phyloP scores from a whole-genome alignment of 805 yeast genomes.

The Yamadazyma sp. region DNA sequence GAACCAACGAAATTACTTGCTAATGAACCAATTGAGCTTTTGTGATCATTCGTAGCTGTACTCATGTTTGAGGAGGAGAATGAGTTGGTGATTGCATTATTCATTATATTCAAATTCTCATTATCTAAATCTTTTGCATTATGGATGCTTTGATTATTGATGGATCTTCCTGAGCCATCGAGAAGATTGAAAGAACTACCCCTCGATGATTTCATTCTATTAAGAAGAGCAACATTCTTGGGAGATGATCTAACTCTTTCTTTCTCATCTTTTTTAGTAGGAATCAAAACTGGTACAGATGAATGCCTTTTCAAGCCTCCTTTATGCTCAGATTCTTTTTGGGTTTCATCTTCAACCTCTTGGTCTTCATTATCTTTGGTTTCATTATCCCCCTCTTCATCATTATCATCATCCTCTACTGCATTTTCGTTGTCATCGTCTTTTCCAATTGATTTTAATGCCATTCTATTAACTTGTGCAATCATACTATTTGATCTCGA shows the following conservation, averaged over 20 bases:
- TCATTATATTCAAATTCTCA: constrained; percentile 26
- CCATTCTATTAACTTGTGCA: constrained; percentile 7
- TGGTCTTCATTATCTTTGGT: constrained; percentile 14
- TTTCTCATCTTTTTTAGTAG: not conserved
- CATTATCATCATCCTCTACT: constrained; percentile 19
- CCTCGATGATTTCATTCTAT: constrained; percentile 7
- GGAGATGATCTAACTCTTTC: constrained; percentile 8
- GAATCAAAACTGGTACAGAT: constrained; percentile 5
- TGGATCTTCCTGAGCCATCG: not conserved
- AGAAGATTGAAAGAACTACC: constrained; percentile 5
- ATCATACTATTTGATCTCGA: constrained; percentile 14
- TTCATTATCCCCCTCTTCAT: constrained; percentile 1
- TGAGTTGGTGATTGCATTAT: constrained; percentile 14
- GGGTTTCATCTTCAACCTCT: not conserved
- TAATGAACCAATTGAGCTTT: constrained; percentile 10
- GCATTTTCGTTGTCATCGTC: constrained; percentile 22
- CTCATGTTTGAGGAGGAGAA: constrained; percentile 15
- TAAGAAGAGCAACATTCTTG: constrained; percentile 4
- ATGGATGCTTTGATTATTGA: too few relatives aligned
- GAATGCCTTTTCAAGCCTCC: constrained; percentile 5
- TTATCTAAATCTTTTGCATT: constrained; percentile 36
- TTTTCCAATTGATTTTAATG: not conserved
- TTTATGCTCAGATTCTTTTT: not conserved
- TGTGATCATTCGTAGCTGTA: constrained; percentile 6
- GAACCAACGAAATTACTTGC: constrained; percentile 9